These are phyloP conservation scores for Sabuloglossum arenarium DNA, from an alignment of 495 filamentous ascomycete species.

Conservation along the genomic window DNA sequence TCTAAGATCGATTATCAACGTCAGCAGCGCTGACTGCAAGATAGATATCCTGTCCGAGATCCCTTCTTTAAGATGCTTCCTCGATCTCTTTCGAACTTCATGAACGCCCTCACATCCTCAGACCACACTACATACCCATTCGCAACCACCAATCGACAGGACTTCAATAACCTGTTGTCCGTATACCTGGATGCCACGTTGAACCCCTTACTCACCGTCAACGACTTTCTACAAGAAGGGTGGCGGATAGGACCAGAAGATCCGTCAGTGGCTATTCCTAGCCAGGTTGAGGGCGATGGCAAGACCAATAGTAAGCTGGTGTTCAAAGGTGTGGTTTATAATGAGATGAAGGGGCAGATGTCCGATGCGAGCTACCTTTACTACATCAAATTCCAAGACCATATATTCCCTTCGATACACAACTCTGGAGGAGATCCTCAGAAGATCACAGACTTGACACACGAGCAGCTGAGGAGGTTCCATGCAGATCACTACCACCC, in stretches of 20 bases:
- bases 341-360: constrained; percentile 99
- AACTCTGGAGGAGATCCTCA: constrained; percentile 92
- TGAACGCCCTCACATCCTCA: constrained; percentile 93
- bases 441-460: constrained; percentile 86
- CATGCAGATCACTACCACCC: constrained; percentile 88
- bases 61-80: constrained; percentile 99
- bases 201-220: constrained; percentile 63
- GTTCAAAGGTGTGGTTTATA: constrained; percentile 98
- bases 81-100: constrained; percentile 90
- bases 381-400: constrained; percentile 84
- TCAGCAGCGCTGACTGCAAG: constrained; percentile 9
- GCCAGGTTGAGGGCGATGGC: constrained; percentile 18
- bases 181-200: constrained; percentile 93
- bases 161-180: constrained; percentile 87
- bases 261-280: constrained; percentile 30
- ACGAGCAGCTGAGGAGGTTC: constrained; percentile 66
- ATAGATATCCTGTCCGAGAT: constrained; percentile 82
- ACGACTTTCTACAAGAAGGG: constrained; percentile 92
- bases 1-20: no score
- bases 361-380: constrained; percentile 92
- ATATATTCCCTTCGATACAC: constrained; percentile 79
- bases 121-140: constrained; percentile 98
- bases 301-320: constrained; percentile 32
- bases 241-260: constrained; percentile 93
- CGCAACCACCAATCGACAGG: constrained; percentile 87